A percentile compares a stretch with the other conserved stretches of the same genome.
Conservation (phyloP, 202 grass and related monocot genomes). For the Musa balbisiana region DNA sequence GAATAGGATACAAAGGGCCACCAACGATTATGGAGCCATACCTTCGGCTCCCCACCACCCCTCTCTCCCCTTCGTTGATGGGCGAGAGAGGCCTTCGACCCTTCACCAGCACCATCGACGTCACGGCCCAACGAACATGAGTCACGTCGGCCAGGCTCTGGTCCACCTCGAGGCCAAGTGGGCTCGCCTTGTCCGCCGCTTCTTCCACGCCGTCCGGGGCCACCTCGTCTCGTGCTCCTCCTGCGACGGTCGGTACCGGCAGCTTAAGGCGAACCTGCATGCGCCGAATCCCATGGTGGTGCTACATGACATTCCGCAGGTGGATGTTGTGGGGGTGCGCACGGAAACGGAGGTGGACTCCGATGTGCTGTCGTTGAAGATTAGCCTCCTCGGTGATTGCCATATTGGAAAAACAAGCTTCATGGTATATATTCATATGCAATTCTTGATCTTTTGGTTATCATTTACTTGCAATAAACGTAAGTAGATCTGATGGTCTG, state of each 20-base stretch:
- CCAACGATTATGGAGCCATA: not conserved
- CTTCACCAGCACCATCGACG: not conserved
- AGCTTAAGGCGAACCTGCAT: not conserved
- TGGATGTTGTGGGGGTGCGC: not conserved
- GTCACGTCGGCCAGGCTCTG: slow-evolving; percentile 12
- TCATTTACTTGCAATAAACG: not conserved
- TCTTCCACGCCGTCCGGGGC: slow-evolving; percentile 48
- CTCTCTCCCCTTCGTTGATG: slow-evolving; percentile 21
- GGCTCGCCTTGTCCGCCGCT: slow-evolving; percentile 43
- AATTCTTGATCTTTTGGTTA: not conserved
- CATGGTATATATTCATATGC: slow-evolving; percentile 39
- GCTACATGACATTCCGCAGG: not conserved
- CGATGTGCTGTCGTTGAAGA: slow-evolving; percentile 71
- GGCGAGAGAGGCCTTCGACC: slow-evolving; percentile 3
- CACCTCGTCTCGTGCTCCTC: slow-evolving; percentile 59
- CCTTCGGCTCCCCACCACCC: not conserved
- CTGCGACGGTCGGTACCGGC: slow-evolving; percentile 21
- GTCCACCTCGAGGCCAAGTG: slow-evolving; percentile 34
- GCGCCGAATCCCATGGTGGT: slow-evolving; percentile 40
- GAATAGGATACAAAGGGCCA: not conserved
- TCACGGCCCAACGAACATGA: slow-evolving; percentile 11
- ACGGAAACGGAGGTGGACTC: slow-evolving; percentile 15
- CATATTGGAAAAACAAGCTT: slow-evolving; percentile 95
- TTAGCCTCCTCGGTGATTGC: slow-evolving; percentile 91
- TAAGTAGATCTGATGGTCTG: not conserved